Conservation (phyloP, 228 moss, liverwort and hornwort genomes). For the Sphagnum magellanicum region DNA sequence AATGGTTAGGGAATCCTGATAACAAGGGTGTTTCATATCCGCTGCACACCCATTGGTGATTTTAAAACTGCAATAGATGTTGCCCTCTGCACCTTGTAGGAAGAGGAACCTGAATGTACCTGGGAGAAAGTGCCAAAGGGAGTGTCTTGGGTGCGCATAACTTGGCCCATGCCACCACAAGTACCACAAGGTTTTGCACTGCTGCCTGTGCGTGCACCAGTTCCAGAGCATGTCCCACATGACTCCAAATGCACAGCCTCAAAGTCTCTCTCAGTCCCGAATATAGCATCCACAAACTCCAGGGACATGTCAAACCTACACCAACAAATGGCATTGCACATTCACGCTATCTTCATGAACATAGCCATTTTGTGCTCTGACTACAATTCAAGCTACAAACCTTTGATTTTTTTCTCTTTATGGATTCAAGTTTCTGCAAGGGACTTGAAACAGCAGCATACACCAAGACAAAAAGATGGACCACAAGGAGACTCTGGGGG, state of each 20-base stretch:
- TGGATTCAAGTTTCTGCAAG: no score
- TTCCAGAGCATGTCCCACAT: conserved; percentile 76
- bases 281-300: conserved; percentile 87
- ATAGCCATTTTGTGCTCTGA: no score
- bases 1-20: no score
- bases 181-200: conserved; percentile 73
- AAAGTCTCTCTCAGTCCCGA: conserved; percentile 95
- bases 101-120: conserved; percentile 22
- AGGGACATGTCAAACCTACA: conserved; percentile 80
- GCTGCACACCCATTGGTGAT: background rate
- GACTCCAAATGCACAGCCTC: conserved; percentile 93
- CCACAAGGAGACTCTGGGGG: no score
- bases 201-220: conserved; percentile 84
- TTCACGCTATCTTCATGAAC: no score
- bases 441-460: no score
- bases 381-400: no score
- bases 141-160: conserved; percentile 97
- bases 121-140: conserved; percentile 98
- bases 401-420: no score
- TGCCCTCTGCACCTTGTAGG: background rate
- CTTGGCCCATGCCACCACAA: conserved; percentile 99
- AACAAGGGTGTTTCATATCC: no score
- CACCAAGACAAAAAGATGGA: no score
- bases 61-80: background rate
- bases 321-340: background rate